A percentile compares a stretch with the other conserved stretches of the same genome.
These are phyloP conservation scores for Alisma plantagoaquatica DNA, from an alignment of 106 monocot genomes.

Conservation along the genomic window DNA sequence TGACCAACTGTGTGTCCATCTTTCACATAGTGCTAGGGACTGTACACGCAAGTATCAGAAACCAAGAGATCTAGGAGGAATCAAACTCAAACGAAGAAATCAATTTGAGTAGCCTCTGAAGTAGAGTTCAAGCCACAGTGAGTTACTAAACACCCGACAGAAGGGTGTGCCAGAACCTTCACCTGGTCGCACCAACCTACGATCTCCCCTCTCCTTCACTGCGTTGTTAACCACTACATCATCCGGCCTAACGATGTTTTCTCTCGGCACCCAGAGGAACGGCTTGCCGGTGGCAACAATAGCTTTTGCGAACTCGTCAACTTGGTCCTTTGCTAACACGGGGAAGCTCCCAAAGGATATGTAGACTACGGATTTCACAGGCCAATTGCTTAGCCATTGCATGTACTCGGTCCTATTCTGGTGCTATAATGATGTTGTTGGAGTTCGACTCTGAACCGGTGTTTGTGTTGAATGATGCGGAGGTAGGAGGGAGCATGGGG, in stretches of 20 bases:
- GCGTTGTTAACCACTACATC: too few relatives aligned
- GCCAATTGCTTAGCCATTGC: conserved; percentile 31
- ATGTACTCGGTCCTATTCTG: conserved; percentile 14
- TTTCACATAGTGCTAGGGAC: too few relatives aligned
- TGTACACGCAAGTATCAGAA: too few relatives aligned
- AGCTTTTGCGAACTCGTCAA: conserved; percentile 28
- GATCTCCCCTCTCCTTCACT: conserved; percentile 15
- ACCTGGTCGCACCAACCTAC: conserved; percentile 36
- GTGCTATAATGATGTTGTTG: conserved; percentile 3
- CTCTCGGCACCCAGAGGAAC: conserved; percentile 48
- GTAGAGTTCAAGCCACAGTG: conserved; percentile 33
- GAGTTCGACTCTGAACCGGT: not conserved
- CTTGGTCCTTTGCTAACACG: conserved; percentile 18
- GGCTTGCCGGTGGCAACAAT: conserved; percentile 25
- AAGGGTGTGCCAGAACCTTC: conserved; percentile 17
- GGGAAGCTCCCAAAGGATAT: conserved; percentile 60
- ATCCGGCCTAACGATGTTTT: conserved; percentile 10
- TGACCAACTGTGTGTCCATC: too few relatives aligned
- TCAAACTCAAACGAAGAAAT: too few relatives aligned
- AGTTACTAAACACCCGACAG: conserved; percentile 41
- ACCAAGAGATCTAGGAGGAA: too few relatives aligned
- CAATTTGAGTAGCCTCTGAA: conserved; percentile 13
- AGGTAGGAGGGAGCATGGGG: conserved; percentile 16
- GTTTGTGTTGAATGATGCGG: too few relatives aligned
- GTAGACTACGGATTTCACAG: conserved; percentile 51